A percentile compares a stretch with the other conserved stretches of the same genome.
These are phyloP conservation scores for Calocybe cyanea DNA, from an alignment of 768 basidiomycete genomes.

Conservation along the genomic window DNA sequence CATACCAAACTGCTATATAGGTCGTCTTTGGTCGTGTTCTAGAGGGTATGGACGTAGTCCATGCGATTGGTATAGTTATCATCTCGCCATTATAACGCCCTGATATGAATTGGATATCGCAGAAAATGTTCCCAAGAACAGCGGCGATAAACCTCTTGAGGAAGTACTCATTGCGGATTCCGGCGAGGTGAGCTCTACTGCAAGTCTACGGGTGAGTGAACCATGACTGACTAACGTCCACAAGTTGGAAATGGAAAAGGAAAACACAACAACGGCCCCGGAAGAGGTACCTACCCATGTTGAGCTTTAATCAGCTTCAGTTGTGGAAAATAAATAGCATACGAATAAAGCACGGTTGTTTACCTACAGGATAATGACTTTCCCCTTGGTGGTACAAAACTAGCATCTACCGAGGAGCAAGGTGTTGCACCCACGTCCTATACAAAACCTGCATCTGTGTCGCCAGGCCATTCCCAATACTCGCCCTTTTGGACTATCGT, in stretches of 20 bases:
- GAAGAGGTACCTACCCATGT: conserved; percentile 91
- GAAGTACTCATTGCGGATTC: conserved; percentile 80
- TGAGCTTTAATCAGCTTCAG: conserved; percentile 76
- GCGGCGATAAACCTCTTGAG: conserved; percentile 67
- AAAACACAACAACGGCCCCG: conserved; percentile 53
- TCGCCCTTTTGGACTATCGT: too few relatives aligned
- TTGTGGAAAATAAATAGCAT: conserved; percentile 33
- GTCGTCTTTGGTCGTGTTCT: conserved; percentile 92
- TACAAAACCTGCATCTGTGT: too few relatives aligned
- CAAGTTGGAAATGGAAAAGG: conserved; percentile 35
- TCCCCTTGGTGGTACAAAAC: conserved; percentile 16
- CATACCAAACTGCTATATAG: conserved; percentile 28
- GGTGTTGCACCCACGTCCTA: neutral
- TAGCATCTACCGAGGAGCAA: conserved; percentile 10
- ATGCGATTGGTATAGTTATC: conserved; percentile 57
- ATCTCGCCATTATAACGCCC: neutral
- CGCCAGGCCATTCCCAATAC: too few relatives aligned
- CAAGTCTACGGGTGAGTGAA: too few relatives aligned
- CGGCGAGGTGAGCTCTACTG: conserved; percentile 80
- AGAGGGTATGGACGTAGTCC: conserved; percentile 88
- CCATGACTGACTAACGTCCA: neutral
- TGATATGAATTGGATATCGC: conserved; percentile 8
- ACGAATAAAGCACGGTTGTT: conserved; percentile 52
- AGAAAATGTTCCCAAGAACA: conserved; percentile 75
- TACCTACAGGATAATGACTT: conserved; percentile 40